These are phyloP conservation scores for Phyllosticta capitalensis DNA, from an alignment of 2,329 filamentous ascomycete genomes.

Conservation along the genomic window DNA sequence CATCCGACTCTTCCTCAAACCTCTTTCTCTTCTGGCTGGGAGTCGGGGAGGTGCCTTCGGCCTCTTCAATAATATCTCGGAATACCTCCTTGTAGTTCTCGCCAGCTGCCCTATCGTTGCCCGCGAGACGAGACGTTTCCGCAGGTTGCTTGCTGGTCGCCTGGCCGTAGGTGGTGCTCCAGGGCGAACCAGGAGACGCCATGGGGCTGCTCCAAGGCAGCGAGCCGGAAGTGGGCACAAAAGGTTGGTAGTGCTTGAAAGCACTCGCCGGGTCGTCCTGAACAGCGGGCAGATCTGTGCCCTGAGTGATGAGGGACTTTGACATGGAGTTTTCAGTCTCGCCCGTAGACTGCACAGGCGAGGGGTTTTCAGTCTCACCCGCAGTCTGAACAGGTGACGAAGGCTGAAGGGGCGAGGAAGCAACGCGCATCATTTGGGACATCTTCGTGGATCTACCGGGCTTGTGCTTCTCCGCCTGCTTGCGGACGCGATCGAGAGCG, in stretches of 20 bases:
- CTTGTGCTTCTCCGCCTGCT: constrained; percentile 8
- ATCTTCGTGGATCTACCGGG: constrained; percentile 2
- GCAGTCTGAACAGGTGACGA: not conserved
- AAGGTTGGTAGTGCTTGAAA: not conserved
- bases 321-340: not conserved
- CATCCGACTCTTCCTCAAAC: not conserved
- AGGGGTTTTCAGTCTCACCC: not conserved
- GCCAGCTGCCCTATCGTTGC: not conserved
- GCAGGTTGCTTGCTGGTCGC: not conserved
- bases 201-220: too few species aligned
- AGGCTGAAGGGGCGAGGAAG: not conserved
- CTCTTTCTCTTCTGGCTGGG: not conserved
- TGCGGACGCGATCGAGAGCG: constrained; percentile 5
- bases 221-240: not conserved
- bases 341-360: not conserved
- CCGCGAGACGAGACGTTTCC: not conserved
- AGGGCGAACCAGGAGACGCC: too few species aligned
- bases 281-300: not conserved
- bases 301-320: constrained; percentile 1
- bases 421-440: not conserved
- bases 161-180: too few species aligned
- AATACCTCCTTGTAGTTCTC: not conserved
- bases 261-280: not conserved
- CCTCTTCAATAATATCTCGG: not conserved
- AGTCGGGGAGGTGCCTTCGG: not conserved